phyloP scores from a whole-genome alignment of 2,329 filamentous ascomycete genomes.

The Biscogniauxia sp. region DNA sequence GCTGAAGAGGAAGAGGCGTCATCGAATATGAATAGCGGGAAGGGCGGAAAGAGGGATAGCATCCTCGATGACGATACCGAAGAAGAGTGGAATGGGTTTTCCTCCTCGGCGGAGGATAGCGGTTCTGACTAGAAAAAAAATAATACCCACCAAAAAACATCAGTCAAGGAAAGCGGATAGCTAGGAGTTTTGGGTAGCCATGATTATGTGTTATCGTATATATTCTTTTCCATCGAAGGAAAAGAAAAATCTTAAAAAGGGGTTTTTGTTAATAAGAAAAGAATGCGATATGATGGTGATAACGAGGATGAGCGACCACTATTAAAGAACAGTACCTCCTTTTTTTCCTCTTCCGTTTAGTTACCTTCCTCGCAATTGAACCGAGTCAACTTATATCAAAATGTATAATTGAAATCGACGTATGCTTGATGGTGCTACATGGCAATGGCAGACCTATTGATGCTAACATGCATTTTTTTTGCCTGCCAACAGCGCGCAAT shows the following conservation, averaged over 20 bases:
- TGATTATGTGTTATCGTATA: not conserved
- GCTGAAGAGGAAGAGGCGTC: constrained; percentile 35
- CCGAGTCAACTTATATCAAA: too few relatives aligned
- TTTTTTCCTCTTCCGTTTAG: too few relatives aligned
- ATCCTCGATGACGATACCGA: constrained; percentile 45
- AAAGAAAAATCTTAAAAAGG: too few relatives aligned
- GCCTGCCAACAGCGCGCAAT: too few relatives aligned
- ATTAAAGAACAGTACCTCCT: not conserved
- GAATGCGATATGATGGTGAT: not conserved
- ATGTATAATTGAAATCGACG: not conserved
- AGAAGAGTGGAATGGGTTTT: constrained; percentile 42
- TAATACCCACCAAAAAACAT: too few relatives aligned
- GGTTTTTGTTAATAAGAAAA: not conserved
- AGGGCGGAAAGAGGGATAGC: constrained; percentile 22
- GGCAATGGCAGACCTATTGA: too few relatives aligned
- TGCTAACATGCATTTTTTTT: too few relatives aligned
- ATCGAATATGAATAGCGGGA: constrained; percentile 28
- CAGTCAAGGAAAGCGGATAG: not conserved
- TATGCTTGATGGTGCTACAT: not conserved
- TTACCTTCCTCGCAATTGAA: too few relatives aligned
- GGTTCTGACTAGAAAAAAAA: not conserved
- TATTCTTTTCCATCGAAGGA: too few relatives aligned
- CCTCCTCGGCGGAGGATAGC: not conserved
- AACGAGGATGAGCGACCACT: not conserved
- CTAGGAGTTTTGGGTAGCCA: not conserved